Evolutionary conservation across 768 basidiomycete genomes (phyloP), one percentile per base, ranked within the genome.

Genomic region (Boletus subparvulus): DNA sequence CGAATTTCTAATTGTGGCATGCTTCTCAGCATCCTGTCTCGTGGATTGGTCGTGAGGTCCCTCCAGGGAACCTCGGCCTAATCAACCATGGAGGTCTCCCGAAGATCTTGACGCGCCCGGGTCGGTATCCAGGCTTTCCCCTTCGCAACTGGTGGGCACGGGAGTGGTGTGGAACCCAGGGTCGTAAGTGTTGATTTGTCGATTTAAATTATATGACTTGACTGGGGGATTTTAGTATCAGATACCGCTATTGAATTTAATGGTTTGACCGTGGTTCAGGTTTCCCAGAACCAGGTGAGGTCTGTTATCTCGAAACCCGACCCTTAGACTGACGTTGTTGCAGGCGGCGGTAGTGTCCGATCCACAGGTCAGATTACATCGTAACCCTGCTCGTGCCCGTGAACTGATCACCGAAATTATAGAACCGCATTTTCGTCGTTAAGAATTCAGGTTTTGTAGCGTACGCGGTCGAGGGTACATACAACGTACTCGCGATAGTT

Each of bases 111-210:
- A 86, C 84, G 3, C 80, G 77, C 43, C 85, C 91, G 5, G 91
- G 91, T 32, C 85, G 88, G 10, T 93, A 93, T 63, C 90, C 92
- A 21, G 76, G 80, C 0, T 85, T 85, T 68, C 89, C 89, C 12
- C 75, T 90, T 47, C 78, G 88, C 3, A 92, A 92, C 59, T 92
- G 90, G 90, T 92, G 89, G 88, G 90, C 90, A 4, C 79, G 91
- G 16, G 68, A 76, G n/a, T 92, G 84, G 82, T 67, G 71, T 51
- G 91, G 89, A 17, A 85, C 82, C 4, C 80, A 79, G 65, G 88
- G 88, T 64, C 70, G 88, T 88, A 66, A 62, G 86, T 77, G 8
- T 42, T 26, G 0, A 37, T 47, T 17, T 8, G 17, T 19, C 44
- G n/a, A n/a, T 39, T 39, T 33, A 32, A 46, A 39, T 49, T 24